A percentile compares a stretch with the other conserved stretches of the same genome.
phyloP scores from a whole-genome alignment of 2,329 filamentous ascomycete species.

The Tolypocladium ovalisporum region DNA sequence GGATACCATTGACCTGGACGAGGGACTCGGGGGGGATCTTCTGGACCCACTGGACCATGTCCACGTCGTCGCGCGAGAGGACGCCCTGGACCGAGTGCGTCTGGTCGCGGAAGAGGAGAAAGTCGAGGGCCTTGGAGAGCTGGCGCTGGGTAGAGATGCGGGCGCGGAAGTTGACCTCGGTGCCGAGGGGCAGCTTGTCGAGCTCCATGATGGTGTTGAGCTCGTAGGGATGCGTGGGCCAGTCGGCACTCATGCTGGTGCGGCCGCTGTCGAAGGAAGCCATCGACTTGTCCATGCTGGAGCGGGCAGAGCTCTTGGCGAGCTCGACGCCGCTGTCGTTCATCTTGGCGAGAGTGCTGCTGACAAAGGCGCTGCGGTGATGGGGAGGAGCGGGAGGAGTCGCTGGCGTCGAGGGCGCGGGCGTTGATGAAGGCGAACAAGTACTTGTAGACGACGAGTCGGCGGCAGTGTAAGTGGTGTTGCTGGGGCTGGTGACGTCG shows the following conservation, averaged over 20 bases:
- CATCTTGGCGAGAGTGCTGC: slow-evolving; percentile 14
- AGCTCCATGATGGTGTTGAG: slow-evolving; percentile 27
- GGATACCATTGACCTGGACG: slow-evolving; percentile 61
- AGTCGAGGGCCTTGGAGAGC: slow-evolving; percentile 73
- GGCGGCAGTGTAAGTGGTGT: background rate
- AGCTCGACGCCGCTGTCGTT: slow-evolving; percentile 22
- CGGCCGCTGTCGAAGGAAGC: slow-evolving; percentile 25
- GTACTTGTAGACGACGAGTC: background rate
- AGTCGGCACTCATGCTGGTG: slow-evolving; percentile 24
- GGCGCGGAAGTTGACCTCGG: slow-evolving; percentile 29
- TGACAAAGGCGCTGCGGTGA: slow-evolving; percentile 8
- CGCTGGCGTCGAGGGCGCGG: background rate
- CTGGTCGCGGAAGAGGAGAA: slow-evolving; percentile 78
- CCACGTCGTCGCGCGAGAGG: slow-evolving; percentile 42
- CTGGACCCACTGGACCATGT: slow-evolving; percentile 82
- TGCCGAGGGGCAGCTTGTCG: slow-evolving; percentile 23
- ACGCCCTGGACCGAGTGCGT: slow-evolving; percentile 78
- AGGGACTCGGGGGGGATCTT: slow-evolving; percentile 70
- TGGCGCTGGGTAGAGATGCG: slow-evolving; percentile 55
- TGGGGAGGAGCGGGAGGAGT: background rate
- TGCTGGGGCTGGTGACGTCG: background rate
- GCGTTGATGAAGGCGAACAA: slow-evolving; percentile 4
- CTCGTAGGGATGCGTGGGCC: slow-evolving; percentile 27
- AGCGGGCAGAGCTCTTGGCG: slow-evolving; percentile 14
- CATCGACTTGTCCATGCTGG: slow-evolving; percentile 15